phyloP scores from a whole-genome alignment of 2,329 filamentous ascomycete genomes.

The Intubia oerlemansii region DNA sequence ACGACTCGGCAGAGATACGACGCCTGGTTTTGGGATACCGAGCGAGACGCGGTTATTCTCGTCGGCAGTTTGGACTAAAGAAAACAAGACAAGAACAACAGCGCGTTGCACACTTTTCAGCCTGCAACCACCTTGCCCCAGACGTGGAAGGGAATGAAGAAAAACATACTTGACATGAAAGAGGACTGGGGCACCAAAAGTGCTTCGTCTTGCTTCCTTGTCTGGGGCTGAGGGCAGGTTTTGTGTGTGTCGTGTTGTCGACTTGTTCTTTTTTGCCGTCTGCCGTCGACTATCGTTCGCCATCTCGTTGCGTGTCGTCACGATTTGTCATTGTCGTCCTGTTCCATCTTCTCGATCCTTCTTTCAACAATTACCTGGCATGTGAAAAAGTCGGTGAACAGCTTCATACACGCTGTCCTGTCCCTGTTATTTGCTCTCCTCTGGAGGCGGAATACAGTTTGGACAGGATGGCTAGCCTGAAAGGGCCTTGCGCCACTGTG shows the following conservation, averaged over 20 bases:
- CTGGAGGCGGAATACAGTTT: background rate
- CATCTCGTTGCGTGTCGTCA: no score
- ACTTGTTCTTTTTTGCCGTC: background rate
- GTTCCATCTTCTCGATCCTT: no score
- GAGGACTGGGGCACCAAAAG: slow-evolving; percentile 4
- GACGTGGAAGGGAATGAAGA: no score
- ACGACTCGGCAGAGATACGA: no score
- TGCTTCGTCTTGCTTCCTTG: slow-evolving; percentile 2
- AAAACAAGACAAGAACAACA: no score
- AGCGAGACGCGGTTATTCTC: no score
- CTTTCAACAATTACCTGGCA: slow-evolving; percentile 6
- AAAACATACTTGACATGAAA: no score
- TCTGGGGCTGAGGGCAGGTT: background rate
- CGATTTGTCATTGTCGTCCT: background rate
- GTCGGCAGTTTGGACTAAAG: no score
- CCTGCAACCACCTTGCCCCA: no score
- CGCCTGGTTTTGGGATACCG: no score
- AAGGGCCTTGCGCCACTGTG: slow-evolving; percentile 9
- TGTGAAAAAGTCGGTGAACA: slow-evolving; percentile 11
- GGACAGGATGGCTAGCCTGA: slow-evolving; percentile 6
- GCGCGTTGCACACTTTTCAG: no score
- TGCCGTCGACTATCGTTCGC: background rate
- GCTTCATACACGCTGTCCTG: slow-evolving; percentile 6
- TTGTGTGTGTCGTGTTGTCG: background rate
- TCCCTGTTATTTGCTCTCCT: background rate